Base-by-base conservation (phyloP, 2,329 filamentous ascomycete genomes). In the Xylaria sp. region DNA sequence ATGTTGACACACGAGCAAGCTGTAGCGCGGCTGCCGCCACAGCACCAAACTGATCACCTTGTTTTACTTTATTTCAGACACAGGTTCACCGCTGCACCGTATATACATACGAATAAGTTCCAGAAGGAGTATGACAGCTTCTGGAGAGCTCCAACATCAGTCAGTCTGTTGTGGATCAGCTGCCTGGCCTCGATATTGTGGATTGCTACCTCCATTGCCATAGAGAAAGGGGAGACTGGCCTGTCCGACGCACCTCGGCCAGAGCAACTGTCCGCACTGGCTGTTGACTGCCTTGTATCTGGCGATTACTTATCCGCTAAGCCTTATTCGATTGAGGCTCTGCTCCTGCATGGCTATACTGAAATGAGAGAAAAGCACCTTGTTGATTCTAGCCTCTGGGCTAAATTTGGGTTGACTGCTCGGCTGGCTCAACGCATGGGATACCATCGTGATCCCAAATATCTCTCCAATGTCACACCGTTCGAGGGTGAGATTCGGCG, bases 401-500 rank as follows among this genome's bases (percentile, higher is more conserved):
- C 83, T 4, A 79, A 85, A 25, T 83, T 85, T 70, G 81, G 81
- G 49, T 78, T 86, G 20, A 80, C 82, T 5, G 80, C 82, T 2
- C 82, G 85, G 6, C 80, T 87, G 25, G 85, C 85, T 4, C 85
- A 87, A 74, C 81, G 83, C 7, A 82, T 85, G 76, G 85, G 85
- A 15, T 87, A 87, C 66, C 85, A 87, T 67, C 82, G 85, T 9
- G 85, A 87, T 54, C 80, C 83, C 2, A 77, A 76, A 28, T 80
- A 81, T 69, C 77, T 86, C 3, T 78, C 81, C 1, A 79, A 75
- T 60, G 78, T 86, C 39, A 82, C 81, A 1, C 81, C 84, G 0
- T 87, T 86, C 64, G 83, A 86, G 59, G 83, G 80, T 23, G 85
- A 87, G 76, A 85, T 87, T 79, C 82, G 85, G 20, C 81, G 85